Evolutionary conservation across 768 basidiomycete genomes (phyloP).

Genomic region (Kockovaella imperatae): DNA sequence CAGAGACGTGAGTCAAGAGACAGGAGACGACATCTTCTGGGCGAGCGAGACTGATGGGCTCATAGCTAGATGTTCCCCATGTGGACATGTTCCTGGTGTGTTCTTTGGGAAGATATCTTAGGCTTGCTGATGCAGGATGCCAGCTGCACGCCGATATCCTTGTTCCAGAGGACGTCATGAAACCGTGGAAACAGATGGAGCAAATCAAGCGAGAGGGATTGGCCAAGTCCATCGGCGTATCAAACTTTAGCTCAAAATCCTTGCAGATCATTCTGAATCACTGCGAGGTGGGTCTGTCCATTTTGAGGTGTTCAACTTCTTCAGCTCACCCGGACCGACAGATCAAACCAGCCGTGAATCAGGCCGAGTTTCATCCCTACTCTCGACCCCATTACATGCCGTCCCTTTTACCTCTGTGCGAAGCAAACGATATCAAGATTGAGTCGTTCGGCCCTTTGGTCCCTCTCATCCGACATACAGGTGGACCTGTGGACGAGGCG

Average conservation of each 20-base stretch:
- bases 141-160: constrained; percentile 21
- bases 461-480: constrained; percentile 8
- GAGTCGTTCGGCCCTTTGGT: constrained; percentile 9
- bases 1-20: constrained; percentile 14
- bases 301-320: neutral
- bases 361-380: constrained; percentile 12
- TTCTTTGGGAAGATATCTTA: neutral
- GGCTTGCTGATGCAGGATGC: neutral
- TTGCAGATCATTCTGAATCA: constrained; percentile 8
- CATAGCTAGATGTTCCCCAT: constrained; percentile 12
- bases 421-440: constrained; percentile 6
- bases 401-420: constrained; percentile 11
- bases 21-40: neutral
- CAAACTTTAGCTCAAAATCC: constrained; percentile 12
- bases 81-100: constrained; percentile 16
- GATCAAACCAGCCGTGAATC: constrained; percentile 11
- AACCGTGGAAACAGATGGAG: constrained; percentile 18
- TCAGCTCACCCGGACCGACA: neutral
- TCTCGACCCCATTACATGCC: constrained; percentile 11
- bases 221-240: constrained; percentile 17
- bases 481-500: constrained; percentile 12
- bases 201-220: constrained; percentile 12
- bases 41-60: neutral
- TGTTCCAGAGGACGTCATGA: constrained; percentile 1
- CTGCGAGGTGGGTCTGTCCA: constrained; percentile 11